Base-by-base conservation (phyloP, 2,329 filamentous ascomycete species). In the Parascedosporium putredinis region DNA sequence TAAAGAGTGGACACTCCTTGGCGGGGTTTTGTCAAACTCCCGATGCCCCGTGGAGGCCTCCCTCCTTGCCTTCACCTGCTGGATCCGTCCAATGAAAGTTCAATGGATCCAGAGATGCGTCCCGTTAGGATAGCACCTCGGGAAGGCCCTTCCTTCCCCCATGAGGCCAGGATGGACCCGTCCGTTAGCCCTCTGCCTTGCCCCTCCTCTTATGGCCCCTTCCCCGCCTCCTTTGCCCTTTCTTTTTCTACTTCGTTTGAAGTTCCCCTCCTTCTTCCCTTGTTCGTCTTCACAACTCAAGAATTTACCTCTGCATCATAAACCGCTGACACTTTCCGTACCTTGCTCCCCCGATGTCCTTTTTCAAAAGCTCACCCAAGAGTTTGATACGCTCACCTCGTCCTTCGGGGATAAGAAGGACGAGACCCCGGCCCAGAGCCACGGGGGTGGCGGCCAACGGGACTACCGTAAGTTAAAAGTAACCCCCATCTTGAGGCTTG, bases 311-410 rank as follows among this genome's bases (percentile, higher is more conserved):
- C 33, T 6, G 6, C 14, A 36, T 14, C 20, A 36, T 14, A 36
- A 16, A 36, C 20, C 33, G n/a, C 33, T 7, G 33, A 16, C 33
- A 36, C 6, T 24, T 25, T 14, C 12, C 33, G 48, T 18, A 34
- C 10, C 24, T 24, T 22, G 6, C 20, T 12, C 57, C 62, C 49
- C 54, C 20, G 38, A 72, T 72, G 68, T 71, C 68, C 31, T 71
- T 71, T 58, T 66, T 71, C 58, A 67, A 66, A 54, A 69, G 56
- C 56, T 71, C 45, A 61, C 64, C 51, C 62, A 67, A 55, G 62
- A 69, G 55, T 65, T 72, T 38, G 71, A 76, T 57, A 67, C 69
- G 56, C 64, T 77, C 50, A 67, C 64, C 47, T 65, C 75, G 56
- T 70, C 70, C 43, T 53, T 57, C 52, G 68, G 67, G 47, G 67